A percentile compares a stretch with the other conserved stretches of the same genome.
Conservation (phyloP, 352 stramenopile genomes). For the Globisporangium acanthophoron region DNA sequence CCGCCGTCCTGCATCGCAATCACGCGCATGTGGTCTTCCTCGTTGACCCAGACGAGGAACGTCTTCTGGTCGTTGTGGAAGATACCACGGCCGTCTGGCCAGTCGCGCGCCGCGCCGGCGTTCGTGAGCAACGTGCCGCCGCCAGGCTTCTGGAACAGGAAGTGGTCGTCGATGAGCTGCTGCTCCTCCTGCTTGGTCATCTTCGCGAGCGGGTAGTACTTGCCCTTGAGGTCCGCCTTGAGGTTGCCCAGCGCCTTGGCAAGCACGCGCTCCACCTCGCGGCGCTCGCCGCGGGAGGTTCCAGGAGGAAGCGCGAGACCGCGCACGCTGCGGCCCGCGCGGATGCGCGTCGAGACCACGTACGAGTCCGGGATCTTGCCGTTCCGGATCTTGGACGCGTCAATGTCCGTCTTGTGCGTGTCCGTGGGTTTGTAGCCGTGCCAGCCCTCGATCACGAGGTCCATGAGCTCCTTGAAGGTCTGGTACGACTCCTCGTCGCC, state of each 20-base stretch:
- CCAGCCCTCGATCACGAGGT: conserved; percentile 85
- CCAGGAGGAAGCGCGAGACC: conserved; percentile 84
- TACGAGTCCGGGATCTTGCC: conserved; percentile 73
- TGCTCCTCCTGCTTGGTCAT: conserved; percentile 91
- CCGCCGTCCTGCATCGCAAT: conserved; percentile 89
- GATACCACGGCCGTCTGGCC: conserved; percentile 90
- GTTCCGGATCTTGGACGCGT: conserved; percentile 67
- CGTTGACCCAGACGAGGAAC: conserved; percentile 89
- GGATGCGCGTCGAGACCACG: conserved; percentile 90
- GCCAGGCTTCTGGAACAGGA: conserved; percentile 92
- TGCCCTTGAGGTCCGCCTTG: conserved; percentile 73
- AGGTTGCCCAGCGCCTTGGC: conserved; percentile 67
- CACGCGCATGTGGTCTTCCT: conserved; percentile 89
- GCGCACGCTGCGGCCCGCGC: conserved; percentile 87
- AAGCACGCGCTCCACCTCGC: conserved; percentile 83
- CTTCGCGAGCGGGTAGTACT: conserved; percentile 84
- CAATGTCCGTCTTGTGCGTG: conserved; percentile 79
- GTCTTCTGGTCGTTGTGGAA: conserved; percentile 91
- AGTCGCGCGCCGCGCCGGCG: conserved; percentile 88
- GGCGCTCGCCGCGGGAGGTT: conserved; percentile 79
- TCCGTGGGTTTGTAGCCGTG: conserved; percentile 79
- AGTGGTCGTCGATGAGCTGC: conserved; percentile 88
- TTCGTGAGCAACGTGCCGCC: conserved; percentile 79
- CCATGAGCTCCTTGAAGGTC: conserved; percentile 80
- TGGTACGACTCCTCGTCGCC: conserved; percentile 82